Evolutionary conservation across 2,329 filamentous ascomycete species (phyloP).

Genomic region (Phyllosticta ampelicida): DNA sequence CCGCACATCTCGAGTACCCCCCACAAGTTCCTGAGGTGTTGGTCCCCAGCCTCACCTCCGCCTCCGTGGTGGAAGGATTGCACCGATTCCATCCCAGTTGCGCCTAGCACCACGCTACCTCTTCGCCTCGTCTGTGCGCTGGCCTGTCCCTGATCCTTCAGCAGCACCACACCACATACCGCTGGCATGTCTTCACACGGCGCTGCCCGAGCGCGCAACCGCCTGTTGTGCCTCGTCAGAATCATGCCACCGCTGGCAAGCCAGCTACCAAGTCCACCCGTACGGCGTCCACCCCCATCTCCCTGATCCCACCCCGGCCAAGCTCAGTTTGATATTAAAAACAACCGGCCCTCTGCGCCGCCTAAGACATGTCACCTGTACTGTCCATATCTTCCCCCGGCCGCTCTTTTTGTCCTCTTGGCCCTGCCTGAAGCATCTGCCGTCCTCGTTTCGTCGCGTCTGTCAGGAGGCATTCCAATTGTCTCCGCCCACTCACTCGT

Average conservation of each 20-base stretch:
- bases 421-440: not conserved
- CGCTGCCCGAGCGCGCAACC: not conserved
- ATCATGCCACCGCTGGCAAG: slow-evolving; percentile 8
- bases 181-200: not conserved
- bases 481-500: not conserved
- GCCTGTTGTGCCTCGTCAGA: slow-evolving; percentile 5
- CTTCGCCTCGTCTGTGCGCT: not conserved
- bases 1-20: not conserved
- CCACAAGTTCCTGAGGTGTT: not conserved
- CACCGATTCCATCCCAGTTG: not conserved
- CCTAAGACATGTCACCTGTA: not conserved
- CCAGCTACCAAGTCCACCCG: not conserved
- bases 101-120: not conserved
- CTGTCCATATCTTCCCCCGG: not conserved
- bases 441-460: not conserved
- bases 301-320: slow-evolving; percentile 2
- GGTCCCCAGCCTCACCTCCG: not conserved
- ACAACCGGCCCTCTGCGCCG: not conserved
- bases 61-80: not conserved
- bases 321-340: slow-evolving; percentile 4
- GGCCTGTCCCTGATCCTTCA: not conserved
- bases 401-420: not conserved
- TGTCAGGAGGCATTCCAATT: not conserved
- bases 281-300: not conserved
- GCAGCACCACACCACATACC: not conserved